phyloP scores from a whole-genome alignment of 1,139 yeast species.

The Yamadazyma membranifaciens region DNA sequence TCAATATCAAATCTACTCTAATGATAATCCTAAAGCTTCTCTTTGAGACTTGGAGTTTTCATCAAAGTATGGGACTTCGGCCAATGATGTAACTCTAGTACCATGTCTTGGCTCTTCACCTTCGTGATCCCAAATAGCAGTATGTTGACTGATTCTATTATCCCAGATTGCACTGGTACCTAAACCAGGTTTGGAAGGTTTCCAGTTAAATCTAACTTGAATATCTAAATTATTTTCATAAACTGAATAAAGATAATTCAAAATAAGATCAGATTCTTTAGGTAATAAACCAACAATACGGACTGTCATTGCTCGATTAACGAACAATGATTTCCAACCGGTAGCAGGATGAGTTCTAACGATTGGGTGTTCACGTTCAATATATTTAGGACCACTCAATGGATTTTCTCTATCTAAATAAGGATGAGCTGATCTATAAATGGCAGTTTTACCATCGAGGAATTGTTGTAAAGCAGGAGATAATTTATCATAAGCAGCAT shows the following conservation, averaged over 20 bases:
- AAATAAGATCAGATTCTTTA: constrained; percentile 30
- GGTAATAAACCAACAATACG: constrained; percentile 37
- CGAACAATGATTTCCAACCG: constrained; percentile 40
- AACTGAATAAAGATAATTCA: constrained; percentile 32
- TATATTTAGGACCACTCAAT: constrained; percentile 31
- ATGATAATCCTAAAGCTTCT: constrained; percentile 47
- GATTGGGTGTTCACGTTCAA: constrained; percentile 40
- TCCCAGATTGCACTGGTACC: constrained; percentile 62
- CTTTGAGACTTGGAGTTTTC: constrained; percentile 52
- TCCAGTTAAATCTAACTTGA: constrained; percentile 58
- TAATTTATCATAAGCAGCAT: constrained; percentile 38
- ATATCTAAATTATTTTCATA: constrained; percentile 38
- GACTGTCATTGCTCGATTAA: constrained; percentile 35
- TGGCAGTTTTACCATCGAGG: constrained; percentile 37
- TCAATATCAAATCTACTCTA: constrained; percentile 14
- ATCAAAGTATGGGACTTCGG: constrained; percentile 54
- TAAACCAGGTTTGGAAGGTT: constrained; percentile 38
- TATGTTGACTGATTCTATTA: constrained; percentile 52
- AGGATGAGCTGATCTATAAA: constrained; percentile 34
- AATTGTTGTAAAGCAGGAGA: constrained; percentile 36
- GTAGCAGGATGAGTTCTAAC: constrained; percentile 46
- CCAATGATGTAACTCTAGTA: constrained; percentile 57
- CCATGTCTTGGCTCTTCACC: constrained; percentile 54
- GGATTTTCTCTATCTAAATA: constrained; percentile 33
- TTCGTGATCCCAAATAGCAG: constrained; percentile 52